Evolutionary conservation across 768 basidiomycete species (phyloP), one percentile per base, ranked within the genome.

Genomic region (Auriscalpium microsporum): DNA sequence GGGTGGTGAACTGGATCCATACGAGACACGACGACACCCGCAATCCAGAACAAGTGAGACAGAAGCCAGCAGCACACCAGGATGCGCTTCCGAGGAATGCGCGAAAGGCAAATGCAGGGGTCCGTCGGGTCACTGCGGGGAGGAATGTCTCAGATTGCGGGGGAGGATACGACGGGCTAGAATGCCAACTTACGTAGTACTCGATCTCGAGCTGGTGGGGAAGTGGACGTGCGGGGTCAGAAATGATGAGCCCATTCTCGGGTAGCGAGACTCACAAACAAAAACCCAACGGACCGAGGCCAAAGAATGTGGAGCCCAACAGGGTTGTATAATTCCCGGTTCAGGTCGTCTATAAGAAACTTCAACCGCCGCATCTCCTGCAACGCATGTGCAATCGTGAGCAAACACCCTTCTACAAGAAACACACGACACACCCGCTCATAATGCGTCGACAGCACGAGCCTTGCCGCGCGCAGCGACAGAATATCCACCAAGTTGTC

Each of bases 141-240:
- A 28, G 28, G 28, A 28, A 28, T 28, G 28, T 28, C 28, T 28
- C 28, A 28, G 28, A 28, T 28, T 28, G 28, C 28, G 28, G 28
- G 28, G 28, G 28, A 28, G 28, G 28, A 28, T 28, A 7, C 2
- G 28, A 28, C 28, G 28, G 4, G 21, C 21, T 21, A 21, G 28
- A 28, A 28, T 28, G 28, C 28, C 11, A 42, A 79, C 87, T 73
- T 53, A 90, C 87, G 71, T 93, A 94, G 72, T 93, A 94, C 65
- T 97, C 94, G 56, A 97, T 90, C 74, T 97, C 94, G 63, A 97
- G 78, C 94, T 97, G 63, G 11, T 11, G 52, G 36, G n/a, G 21
- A 57, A 48, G 21, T 21, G 21, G 21, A 21, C 21, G 21, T 21
- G 21, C 21, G 21, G 46, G 44, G 4, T 17, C 19, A 33, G 23